Evolutionary conservation across 805 yeast genomes (phyloP).

Genomic region (Saccharomycopsis schoenii): DNA sequence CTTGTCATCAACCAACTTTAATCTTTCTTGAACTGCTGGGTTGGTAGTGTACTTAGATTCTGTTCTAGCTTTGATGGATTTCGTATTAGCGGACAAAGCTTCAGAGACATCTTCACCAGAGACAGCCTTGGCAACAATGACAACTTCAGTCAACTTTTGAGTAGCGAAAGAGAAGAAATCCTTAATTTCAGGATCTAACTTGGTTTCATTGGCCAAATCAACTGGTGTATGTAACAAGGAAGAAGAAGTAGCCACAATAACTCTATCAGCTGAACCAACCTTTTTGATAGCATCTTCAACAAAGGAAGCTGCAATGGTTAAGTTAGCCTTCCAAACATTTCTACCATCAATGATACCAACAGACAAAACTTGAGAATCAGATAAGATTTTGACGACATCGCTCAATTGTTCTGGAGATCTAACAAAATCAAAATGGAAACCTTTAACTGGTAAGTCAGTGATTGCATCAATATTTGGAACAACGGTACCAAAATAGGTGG

Average conservation of each 20-base stretch:
- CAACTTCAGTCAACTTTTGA: slow-evolving; percentile 91
- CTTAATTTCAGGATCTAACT: slow-evolving; percentile 83
- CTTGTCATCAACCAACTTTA: slow-evolving; percentile 59
- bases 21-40: slow-evolving; percentile 80
- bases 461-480: slow-evolving; percentile 91
- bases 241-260: slow-evolving; percentile 93
- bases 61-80: slow-evolving; percentile 75
- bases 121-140: slow-evolving; percentile 76
- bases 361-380: slow-evolving; percentile 69
- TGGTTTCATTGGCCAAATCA: slow-evolving; percentile 85
- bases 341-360: slow-evolving; percentile 98
- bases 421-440: slow-evolving; percentile 93
- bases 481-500: slow-evolving; percentile 97
- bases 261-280: slow-evolving; percentile 68
- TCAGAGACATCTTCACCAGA: slow-evolving; percentile 73
- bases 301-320: slow-evolving; percentile 70
- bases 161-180: slow-evolving; percentile 98
- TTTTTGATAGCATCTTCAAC: slow-evolving; percentile 76
- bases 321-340: slow-evolving; percentile 98
- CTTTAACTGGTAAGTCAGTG: slow-evolving; percentile 85
- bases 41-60: slow-evolving; percentile 86
- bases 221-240: slow-evolving; percentile 93
- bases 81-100: slow-evolving; percentile 76
- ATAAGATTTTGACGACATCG: slow-evolving; percentile 58
- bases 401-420: slow-evolving; percentile 96